Base-by-base conservation (phyloP, 2,329 filamentous ascomycete genomes). In the Lithohypha guttulata region DNA sequence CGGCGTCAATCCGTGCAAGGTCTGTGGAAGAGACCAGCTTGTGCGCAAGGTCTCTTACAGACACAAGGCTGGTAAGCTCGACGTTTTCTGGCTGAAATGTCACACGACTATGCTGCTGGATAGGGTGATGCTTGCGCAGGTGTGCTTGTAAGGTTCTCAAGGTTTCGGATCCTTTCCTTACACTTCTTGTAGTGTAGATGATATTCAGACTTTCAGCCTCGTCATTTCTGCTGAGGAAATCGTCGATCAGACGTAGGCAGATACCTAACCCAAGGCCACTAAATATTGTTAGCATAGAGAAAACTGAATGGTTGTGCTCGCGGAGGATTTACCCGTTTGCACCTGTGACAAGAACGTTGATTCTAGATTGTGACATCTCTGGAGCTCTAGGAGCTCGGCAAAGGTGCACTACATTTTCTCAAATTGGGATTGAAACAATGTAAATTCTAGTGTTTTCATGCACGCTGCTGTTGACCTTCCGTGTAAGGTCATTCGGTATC, bases 221-320 rank as follows among this genome's bases (percentile, higher is more conserved):
- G 20, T 81, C 74, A 23, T 76, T 77, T 9, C 75, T 75, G 43
- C 69, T 65, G 43, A 93, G 75, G 66, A 94, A 95, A 53, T 93
- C 84, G 65, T 94, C 84, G 51, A 93, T 89, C 41, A 94, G 70
- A 44, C 85, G 83, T 55, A 82, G 77, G 57, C 82, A 83, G 50
- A 84, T 86, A 40, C 81, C 79, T 52, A 89, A 81, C 30, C 89
- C 89, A 30, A 95, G 77, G 44, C 89, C 89, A 57, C 89, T 95
- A 59, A 30, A 22, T 29, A 11, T 29, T 14, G 18, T 18, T 34
- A 35, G 26, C 17, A 22, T n/a, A n/a, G n/a, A n/a, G n/a, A n/a
- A n/a, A n/a, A n/a, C n/a, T n/a, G n/a, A n/a, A n/a, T n/a, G n/a
- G n/a, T n/a, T 23, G 15, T 14, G 30, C 22, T 28, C 34, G 19